Evolutionary conservation across 139 green algal genomes (phyloP), one percentile per base, ranked within the genome.

Genomic region (Chlamydomonas sphaeroides): DNA sequence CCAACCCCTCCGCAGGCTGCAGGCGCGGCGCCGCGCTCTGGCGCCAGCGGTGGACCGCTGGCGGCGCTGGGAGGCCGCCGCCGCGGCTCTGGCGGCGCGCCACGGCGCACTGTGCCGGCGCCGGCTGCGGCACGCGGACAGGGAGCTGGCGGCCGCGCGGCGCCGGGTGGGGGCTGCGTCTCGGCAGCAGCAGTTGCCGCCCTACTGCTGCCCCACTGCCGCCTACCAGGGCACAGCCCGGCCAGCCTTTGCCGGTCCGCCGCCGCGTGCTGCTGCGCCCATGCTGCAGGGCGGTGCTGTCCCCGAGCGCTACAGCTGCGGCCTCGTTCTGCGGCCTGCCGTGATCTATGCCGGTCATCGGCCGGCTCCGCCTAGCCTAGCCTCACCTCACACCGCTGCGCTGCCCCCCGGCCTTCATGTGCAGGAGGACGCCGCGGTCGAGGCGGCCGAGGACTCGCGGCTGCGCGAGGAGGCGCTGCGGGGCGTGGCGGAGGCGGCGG

Each of bases 31-130:
- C 11, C 66, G 84, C 32, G 28, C 51, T 30, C 69, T 95, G 38
- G 91, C 88, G 0, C 91, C 90, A 15, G 57, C 89, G 35, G 87
- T 95, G 25, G 69, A 79, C 8, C 81, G 65, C 59, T 95, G 91
- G 90, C 80, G 73, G 51, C n/a, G 49, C 5, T 84, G 85, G 57
- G 62, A 75, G 45, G 51, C 48, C 3, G 69, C 66, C 71, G 45
- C 11, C 39, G 56, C 56, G 59, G 56, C 32, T 59, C 59, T 70
- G 74, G 74, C 74, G 21, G 59, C 20, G 38, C 74, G 74, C 39
- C 18, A 30, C 39, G 36, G 42, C 30, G n/a, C 30, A 59, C 57
- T 80, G 74, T 39, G 36, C 56, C 38, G 56, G 38, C 36, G 72
- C 25, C 72, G 66, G 72, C 56, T 68, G 72, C 56, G 30, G 56